A percentile compares a stretch with the other conserved stretches of the same genome.
Conservation (phyloP, 2,329 filamentous ascomycete genomes). For the Kalmusia sp. region DNA sequence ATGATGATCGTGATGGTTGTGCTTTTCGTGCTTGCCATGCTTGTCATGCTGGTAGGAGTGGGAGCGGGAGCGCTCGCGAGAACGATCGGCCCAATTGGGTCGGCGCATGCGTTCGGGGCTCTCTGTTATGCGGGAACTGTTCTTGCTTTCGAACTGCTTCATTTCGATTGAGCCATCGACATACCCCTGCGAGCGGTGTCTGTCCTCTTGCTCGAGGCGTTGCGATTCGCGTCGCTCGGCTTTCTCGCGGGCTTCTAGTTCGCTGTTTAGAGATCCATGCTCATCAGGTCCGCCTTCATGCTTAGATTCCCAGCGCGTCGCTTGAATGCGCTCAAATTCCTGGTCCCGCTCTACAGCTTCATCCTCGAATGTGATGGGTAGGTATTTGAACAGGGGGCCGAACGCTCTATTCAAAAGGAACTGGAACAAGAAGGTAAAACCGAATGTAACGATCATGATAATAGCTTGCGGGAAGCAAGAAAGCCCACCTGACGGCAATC, state of each 20-base stretch:
- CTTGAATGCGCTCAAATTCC: conserved; percentile 82
- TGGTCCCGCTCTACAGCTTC: conserved; percentile 91
- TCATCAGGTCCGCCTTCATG: conserved; percentile 56
- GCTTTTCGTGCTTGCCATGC: no score
- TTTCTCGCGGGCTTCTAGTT: conserved; percentile 52
- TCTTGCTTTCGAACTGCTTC: conserved; percentile 28
- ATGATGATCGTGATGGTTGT: no score
- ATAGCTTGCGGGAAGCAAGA: conserved; percentile 79
- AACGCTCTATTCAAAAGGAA: conserved; percentile 83
- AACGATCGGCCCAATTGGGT: conserved; percentile 38
- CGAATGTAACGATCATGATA: conserved; percentile 78
- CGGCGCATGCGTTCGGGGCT: conserved; percentile 29
- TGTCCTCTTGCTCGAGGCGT: conserved; percentile 35
- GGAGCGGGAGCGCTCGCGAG: conserved; percentile 33
- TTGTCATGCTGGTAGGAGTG: conserved; percentile 26
- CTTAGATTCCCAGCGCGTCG: conserved; percentile 68
- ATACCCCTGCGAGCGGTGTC: conserved; percentile 17
- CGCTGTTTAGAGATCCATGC: conserved; percentile 46
- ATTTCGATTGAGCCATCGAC: conserved; percentile 36
- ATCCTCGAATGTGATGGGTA: conserved; percentile 95
- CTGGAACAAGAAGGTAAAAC: conserved; percentile 80
- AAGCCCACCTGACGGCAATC: conserved; percentile 60
- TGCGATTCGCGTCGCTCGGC: conserved; percentile 42
- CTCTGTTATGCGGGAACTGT: conserved; percentile 13
- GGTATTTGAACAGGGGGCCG: conserved; percentile 81